Base-by-base conservation (phyloP, 2,329 filamentous ascomycete species). In the Botrytis sinoallii region DNA sequence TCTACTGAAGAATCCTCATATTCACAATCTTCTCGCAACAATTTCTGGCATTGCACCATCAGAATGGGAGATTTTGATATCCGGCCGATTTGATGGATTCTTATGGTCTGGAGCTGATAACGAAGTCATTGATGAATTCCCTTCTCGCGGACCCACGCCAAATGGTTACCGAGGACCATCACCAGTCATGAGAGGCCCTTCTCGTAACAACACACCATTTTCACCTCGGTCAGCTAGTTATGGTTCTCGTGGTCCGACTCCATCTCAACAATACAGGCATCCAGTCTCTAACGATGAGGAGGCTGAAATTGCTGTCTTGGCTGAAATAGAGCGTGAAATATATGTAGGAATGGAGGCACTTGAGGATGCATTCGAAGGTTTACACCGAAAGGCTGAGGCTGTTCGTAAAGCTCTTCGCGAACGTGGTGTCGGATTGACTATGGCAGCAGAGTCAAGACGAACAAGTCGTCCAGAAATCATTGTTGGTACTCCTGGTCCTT, bases 1-100 rank as follows among this genome's bases (percentile, higher is more conserved):
- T 81, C 88, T 98, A 66, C 88, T 98, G 76, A 94, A 92, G 81
- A 92, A 98, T 81, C 90, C 91, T 0, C 86, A 89, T 20, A 89
- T 96, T 67, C 95, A 98, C 81, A 92, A 96, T 79, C 90, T 97
- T 46, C 89, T 98, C 4, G 91, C 93, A 59, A 97, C 95, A 0
- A 87, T 98, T 68, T 91, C 93, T 52, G 93, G 95, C 70, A 96
- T 98, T 78, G 96, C 92, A 80, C 89, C 91, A 65, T 92, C 93
- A n/a, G 95, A 98, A 82, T 98, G 95, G 95, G 95, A 98, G 76
- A 97, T 98, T 72, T 86, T 98, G 20, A 93, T 92, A 7, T 98
- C 95, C 0, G 95, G 95, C 42, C 92, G 95, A 42, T 98, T 98
- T 79, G 95, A 98, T 80, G 95, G 95, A 6, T 98, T 98, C 83